Evolutionary conservation across 768 basidiomycete species (phyloP).

Genomic region (Hydnum rufescens): DNA sequence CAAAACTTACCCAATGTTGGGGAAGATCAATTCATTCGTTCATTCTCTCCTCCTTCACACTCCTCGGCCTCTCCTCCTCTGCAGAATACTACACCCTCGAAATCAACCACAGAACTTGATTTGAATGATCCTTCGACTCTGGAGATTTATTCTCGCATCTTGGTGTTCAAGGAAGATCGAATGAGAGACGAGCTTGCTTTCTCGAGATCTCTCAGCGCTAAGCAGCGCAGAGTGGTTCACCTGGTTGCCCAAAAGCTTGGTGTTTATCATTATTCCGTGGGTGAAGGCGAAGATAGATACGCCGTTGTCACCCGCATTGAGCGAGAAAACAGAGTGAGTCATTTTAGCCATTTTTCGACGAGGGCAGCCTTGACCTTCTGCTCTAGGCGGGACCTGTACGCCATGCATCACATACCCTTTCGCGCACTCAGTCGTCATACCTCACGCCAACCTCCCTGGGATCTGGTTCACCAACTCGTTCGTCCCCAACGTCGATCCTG

Average conservation of each 20-base stretch:
- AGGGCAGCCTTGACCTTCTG: background rate
- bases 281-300: conserved; percentile 80
- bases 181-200: conserved; percentile 97
- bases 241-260: conserved; percentile 92
- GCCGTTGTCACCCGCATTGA: conserved; percentile 88
- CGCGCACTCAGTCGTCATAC: conserved; percentile 67
- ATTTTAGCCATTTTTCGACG: conserved; percentile 1
- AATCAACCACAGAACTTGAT: conserved; percentile 49
- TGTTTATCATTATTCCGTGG: conserved; percentile 84
- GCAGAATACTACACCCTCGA: conserved; percentile 26
- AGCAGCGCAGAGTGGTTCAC: conserved; percentile 84
- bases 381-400: background rate
- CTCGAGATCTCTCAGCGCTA: conserved; percentile 64
- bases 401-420: conserved; percentile 41
- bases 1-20: background rate
- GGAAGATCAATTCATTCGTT: conserved; percentile 14
- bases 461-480: background rate
- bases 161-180: conserved; percentile 92
- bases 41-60: conserved; percentile 17
- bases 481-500: conserved; percentile 28
- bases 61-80: conserved; percentile 23
- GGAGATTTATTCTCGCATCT: conserved; percentile 90
- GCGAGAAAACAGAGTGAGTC: conserved; percentile 26
- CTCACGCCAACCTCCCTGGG: conserved; percentile 21
- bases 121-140: conserved; percentile 89